Percentiles rank a stretch among this genome's conserved stretches.
These are phyloP conservation scores for Ambrosia artemisiifolia DNA, from an alignment of 129 eudicot species.

Conservation along the genomic window DNA sequence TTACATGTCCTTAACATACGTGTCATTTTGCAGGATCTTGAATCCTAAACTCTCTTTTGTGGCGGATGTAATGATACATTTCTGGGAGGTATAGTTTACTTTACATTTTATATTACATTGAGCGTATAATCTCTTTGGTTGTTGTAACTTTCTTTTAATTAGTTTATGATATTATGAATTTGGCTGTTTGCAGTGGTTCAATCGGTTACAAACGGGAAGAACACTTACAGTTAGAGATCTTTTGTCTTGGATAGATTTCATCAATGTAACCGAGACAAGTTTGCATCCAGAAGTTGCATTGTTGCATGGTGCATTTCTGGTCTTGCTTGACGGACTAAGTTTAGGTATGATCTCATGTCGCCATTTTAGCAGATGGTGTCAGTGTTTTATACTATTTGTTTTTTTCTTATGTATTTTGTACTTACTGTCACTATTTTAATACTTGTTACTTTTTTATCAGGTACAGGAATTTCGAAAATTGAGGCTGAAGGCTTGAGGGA, in stretches of 20 bases:
- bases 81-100: slow-evolving; percentile 70
- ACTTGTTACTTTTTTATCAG: slow-evolving; percentile 28
- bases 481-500: slow-evolving; percentile 60
- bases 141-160: background rate
- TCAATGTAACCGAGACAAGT: slow-evolving; percentile 48
- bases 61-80: slow-evolving; percentile 60
- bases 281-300: slow-evolving; percentile 59
- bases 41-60: slow-evolving; percentile 39
- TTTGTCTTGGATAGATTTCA: slow-evolving; percentile 83
- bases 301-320: slow-evolving; percentile 86
- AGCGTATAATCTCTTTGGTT: background rate
- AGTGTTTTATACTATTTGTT: background rate
- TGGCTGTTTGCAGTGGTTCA: slow-evolving; percentile 76
- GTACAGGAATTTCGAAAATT: slow-evolving; percentile 60
- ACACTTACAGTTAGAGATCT: slow-evolving; percentile 88
- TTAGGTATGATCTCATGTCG: slow-evolving; percentile 52
- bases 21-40: slow-evolving; percentile 44
- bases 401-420: background rate
- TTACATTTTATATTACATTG: background rate
- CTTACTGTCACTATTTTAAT: background rate
- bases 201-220: slow-evolving; percentile 66
- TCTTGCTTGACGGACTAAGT: slow-evolving; percentile 87
- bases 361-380: background rate
- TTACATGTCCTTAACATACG: background rate
- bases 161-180: slow-evolving; percentile 1